Evolutionary conservation across 2,329 filamentous ascomycete genomes (phyloP), one percentile per base, ranked within the genome.

Genomic region (Myriosclerotinia duriaeana): DNA sequence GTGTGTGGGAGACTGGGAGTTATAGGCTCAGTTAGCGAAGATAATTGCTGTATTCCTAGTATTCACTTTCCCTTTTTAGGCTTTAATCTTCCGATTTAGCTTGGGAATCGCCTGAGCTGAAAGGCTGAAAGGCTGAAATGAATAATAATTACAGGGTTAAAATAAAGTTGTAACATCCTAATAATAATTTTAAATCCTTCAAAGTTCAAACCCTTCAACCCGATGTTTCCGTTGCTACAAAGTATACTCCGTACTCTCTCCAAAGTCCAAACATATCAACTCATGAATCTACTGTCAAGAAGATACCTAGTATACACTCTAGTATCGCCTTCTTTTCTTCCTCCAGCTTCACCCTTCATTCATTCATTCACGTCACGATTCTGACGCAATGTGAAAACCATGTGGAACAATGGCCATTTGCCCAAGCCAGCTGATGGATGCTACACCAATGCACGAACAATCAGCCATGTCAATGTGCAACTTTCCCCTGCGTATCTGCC

Each of bases 71-170:
- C 42, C 56, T 42, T 7, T 48, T 48, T 48, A 2, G 56, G 20
- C 30, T n/a, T 48, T 22, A n/a, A 48, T 11, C 56, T 60, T 60
- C 42, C 42, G 42, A 48, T 60, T 59, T 46, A 12, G 22, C 2
- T 14, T 44, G 11, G 26, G 36, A 36, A 59, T 59, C 17, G 26
- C 40, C 56, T 36, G 42, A 59, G 56, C 26, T 22, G 40, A 59
- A 22, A 48, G 56, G 6, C 42, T 46, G 55, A 53, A 34, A 6
- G n/a, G n/a, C n/a, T n/a, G n/a, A n/a, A n/a, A n/a, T n/a, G n/a
- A n/a, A 3, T 34, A 5, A 6, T 34, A 34, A 34, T 34, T 34
- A 34, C 30, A 34, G 30, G 30, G 30, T 34, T 34, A 34, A 34
- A 34, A 34, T 34, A 34, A 34, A 34, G 30, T 34, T 34, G 6